These are phyloP conservation scores for Serendipita vermifera DNA, from an alignment of 768 basidiomycete genomes.

Conservation along the genomic window DNA sequence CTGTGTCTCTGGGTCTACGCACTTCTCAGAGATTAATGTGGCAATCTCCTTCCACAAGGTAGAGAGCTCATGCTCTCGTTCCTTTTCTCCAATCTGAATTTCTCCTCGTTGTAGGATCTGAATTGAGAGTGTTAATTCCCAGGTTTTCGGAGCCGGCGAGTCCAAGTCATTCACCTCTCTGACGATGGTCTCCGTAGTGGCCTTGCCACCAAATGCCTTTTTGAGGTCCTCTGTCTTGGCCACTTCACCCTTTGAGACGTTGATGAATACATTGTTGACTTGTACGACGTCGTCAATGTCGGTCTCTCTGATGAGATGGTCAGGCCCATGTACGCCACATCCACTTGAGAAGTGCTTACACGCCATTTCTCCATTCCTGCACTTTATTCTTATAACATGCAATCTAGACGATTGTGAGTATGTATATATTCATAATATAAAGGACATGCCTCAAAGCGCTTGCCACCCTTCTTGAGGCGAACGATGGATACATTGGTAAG, in stretches of 20 bases:
- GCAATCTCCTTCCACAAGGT: slow-evolving; percentile 81
- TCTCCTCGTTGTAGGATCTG: slow-evolving; percentile 95
- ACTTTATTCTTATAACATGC: slow-evolving; percentile 99
- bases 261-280: slow-evolving; percentile 88
- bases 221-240: slow-evolving; percentile 81
- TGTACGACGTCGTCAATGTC: slow-evolving; percentile 92
- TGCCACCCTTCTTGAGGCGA: slow-evolving; percentile 90
- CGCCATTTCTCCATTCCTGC: slow-evolving; percentile 86
- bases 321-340: not conserved
- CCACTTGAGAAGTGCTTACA: slow-evolving; percentile 37
- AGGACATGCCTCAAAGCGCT: slow-evolving; percentile 83
- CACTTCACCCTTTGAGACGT: slow-evolving; percentile 92
- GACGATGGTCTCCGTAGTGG: slow-evolving; percentile 55
- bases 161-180: slow-evolving; percentile 46
- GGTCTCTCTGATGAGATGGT: slow-evolving; percentile 49
- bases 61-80: slow-evolving; percentile 79
- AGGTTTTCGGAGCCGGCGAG: not conserved
- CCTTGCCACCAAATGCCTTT: slow-evolving; percentile 58
- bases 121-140: not conserved
- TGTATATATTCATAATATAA: no score
- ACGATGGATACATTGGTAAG: slow-evolving; percentile 96
- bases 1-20: slow-evolving; percentile 83
- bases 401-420: slow-evolving; percentile 38
- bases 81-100: slow-evolving; percentile 92
- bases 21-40: slow-evolving; percentile 88